Conservation (phyloP, 176 grass and related monocot species). For the Typha latifolia region DNA sequence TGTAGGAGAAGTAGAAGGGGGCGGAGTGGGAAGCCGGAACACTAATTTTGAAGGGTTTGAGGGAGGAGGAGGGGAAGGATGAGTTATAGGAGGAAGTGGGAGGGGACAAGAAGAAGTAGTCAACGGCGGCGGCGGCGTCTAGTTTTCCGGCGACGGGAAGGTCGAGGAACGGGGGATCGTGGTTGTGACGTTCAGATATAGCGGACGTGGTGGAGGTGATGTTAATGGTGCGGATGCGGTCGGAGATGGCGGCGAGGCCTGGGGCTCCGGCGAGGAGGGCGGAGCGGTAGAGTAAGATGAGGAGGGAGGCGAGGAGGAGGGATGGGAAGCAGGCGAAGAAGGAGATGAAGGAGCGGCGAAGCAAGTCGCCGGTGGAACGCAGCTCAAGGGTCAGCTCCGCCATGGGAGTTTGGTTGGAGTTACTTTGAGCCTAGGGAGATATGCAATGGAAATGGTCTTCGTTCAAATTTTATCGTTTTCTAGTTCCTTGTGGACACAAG, state of each 20-base stretch:
- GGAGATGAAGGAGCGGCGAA: constrained; percentile 33
- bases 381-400: constrained; percentile 13
- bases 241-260: constrained; percentile 48
- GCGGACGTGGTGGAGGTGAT: constrained; percentile 19
- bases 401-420: background rate
- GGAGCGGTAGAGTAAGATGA: constrained; percentile 59
- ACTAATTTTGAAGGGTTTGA: constrained; percentile 29
- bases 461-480: too few species aligned
- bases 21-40: constrained; percentile 20
- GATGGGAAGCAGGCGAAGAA: constrained; percentile 53
- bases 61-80: constrained; percentile 35
- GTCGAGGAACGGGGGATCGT: constrained; percentile 34
- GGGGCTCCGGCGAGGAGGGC: constrained; percentile 60
- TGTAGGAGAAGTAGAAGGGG: constrained; percentile 26
- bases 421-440: too few species aligned
- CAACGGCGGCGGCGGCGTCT: constrained; percentile 28
- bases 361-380: constrained; percentile 33
- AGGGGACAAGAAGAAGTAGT: background rate
- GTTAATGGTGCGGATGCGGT: constrained; percentile 47
- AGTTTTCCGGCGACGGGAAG: background rate
- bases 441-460: too few species aligned
- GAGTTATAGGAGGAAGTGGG: constrained; percentile 25
- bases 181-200: constrained; percentile 2
- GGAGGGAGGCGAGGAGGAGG: constrained; percentile 51
- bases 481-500: too few species aligned